Evolutionary conservation across 495 filamentous ascomycete species (phyloP).

Genomic region (Aspergillus asperescens): DNA sequence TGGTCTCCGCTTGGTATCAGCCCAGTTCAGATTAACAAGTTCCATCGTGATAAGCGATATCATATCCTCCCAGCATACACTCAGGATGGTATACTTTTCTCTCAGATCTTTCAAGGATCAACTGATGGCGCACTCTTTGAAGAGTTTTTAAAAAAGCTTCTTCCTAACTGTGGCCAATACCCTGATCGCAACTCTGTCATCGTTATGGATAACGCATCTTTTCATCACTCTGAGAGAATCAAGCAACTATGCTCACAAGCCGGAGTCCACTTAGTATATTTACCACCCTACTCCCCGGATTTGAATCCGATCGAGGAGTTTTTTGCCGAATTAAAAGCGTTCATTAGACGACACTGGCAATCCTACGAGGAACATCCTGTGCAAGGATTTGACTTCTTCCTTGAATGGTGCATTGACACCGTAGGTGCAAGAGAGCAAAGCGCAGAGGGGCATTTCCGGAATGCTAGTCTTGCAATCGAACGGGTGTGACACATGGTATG

Average conservation of each 20-base stretch:
- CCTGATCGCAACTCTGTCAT: slow-evolving; percentile 39
- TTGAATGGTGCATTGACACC: slow-evolving; percentile 24
- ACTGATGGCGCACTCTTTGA: slow-evolving; percentile 37
- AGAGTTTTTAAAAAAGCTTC: slow-evolving; percentile 37
- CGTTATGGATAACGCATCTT: slow-evolving; percentile 44
- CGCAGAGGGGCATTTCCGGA: slow-evolving; percentile 24
- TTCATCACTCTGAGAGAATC: slow-evolving; percentile 32
- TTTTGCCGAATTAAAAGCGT: slow-evolving; percentile 25
- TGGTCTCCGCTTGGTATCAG: background rate
- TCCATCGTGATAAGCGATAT: slow-evolving; percentile 23
- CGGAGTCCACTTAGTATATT: slow-evolving; percentile 34
- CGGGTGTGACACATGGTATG: too few relatives aligned
- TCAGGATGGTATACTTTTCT: slow-evolving; percentile 33
- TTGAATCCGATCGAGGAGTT: slow-evolving; percentile 30
- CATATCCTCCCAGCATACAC: slow-evolving; percentile 39
- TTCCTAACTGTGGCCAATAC: slow-evolving; percentile 34
- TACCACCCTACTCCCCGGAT: slow-evolving; percentile 23
- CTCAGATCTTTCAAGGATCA: slow-evolving; percentile 33
- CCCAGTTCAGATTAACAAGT: background rate
- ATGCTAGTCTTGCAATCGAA: slow-evolving; percentile 17
- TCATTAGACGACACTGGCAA: slow-evolving; percentile 17
- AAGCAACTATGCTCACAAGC: slow-evolving; percentile 30
- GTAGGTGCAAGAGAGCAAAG: slow-evolving; percentile 19
- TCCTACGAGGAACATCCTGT: slow-evolving; percentile 27
- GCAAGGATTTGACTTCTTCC: slow-evolving; percentile 29